Base-by-base conservation (phyloP, 352 stramenopile genomes). In the Pythium grandisporangium region DNA sequence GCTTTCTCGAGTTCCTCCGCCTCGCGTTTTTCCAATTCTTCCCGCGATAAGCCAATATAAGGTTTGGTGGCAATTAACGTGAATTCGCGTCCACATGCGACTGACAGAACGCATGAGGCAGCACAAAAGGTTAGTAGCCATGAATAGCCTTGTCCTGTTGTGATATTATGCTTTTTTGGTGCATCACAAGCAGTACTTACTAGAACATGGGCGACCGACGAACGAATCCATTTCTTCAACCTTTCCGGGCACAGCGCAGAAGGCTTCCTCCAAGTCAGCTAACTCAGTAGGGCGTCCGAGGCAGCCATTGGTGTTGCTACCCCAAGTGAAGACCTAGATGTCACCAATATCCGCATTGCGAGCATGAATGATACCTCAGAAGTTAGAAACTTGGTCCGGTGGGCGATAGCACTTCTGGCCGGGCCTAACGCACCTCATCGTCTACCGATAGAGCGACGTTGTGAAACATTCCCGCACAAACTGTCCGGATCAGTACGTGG, bases 1-100 rank as follows among this genome's bases (percentile, higher is more conserved):
- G 42, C 16, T 37, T 74, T 56, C n/a, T 71, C 55, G 0, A 43
- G 30, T 14, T 82, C 55, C 26, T 77, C 56, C 14, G 68, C 46
- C 17, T 63, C 59, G 10, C 51, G 53, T 10, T 56, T 59, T 24
- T 76, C 73, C 2, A 88, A 37, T 27, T 87, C 79, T 16, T 94
- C 65, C 0, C 42, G 46, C 14, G 53, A 74, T 4, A 85, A 82
- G 2, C 88, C 91, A n/a, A 96, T 78, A 58, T 97, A 97, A 6
- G 91, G 86, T 50, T 95, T 95, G 0, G 91, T 97, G 2, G 83
- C 85, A 11, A 97, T 72, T 19, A 97, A 39, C 0, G 89, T 97
- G 39, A 93, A 97, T 52, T 97, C 89, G 4, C 85, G 80, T 20
- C 87, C 91, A 56, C 77, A 93, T 5, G 91, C 84, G 51, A 96